These are phyloP conservation scores for Chondrostereum purpureum DNA, from an alignment of 1,284 basidiomycete genomes.

Conservation along the genomic window DNA sequence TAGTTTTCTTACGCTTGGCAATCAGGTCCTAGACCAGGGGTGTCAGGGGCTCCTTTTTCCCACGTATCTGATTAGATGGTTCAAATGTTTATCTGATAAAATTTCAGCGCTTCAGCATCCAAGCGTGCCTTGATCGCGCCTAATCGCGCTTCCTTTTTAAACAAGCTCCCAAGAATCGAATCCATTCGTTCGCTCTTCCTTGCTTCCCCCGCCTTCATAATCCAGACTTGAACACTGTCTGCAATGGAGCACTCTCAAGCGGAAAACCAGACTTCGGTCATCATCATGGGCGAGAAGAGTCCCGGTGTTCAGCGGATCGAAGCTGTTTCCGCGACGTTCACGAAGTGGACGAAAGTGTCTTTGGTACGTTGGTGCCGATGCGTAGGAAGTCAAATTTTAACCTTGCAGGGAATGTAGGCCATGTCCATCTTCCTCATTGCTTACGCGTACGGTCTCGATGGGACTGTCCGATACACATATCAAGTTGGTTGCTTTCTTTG, in stretches of 20 bases:
- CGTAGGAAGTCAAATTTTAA: slow-evolving; percentile 3
- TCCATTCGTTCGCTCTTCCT: not conserved
- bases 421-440: slow-evolving; percentile 26
- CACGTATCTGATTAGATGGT: no score
- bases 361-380: not conserved
- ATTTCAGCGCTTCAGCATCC: no score
- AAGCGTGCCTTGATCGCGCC: no score
- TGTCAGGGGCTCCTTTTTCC: no score
- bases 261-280: not conserved
- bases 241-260: not conserved
- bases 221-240: not conserved
- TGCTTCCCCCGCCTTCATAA: not conserved
- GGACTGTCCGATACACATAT: slow-evolving; percentile 25
- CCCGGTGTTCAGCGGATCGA: slow-evolving; percentile 28
- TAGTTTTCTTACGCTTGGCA: no score
- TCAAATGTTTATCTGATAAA: no score
- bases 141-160: no score
- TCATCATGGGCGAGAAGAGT: slow-evolving; percentile 10
- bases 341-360: slow-evolving; percentile 16
- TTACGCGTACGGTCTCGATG: slow-evolving; percentile 27
- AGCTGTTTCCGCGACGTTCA: slow-evolving; percentile 23
- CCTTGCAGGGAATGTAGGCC: slow-evolving; percentile 22
- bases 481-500: slow-evolving; percentile 9
- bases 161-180: not conserved
- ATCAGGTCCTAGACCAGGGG: no score